These are phyloP conservation scores for Globisporangium solare DNA, from an alignment of 352 stramenopile genomes.

Conservation along the genomic window DNA sequence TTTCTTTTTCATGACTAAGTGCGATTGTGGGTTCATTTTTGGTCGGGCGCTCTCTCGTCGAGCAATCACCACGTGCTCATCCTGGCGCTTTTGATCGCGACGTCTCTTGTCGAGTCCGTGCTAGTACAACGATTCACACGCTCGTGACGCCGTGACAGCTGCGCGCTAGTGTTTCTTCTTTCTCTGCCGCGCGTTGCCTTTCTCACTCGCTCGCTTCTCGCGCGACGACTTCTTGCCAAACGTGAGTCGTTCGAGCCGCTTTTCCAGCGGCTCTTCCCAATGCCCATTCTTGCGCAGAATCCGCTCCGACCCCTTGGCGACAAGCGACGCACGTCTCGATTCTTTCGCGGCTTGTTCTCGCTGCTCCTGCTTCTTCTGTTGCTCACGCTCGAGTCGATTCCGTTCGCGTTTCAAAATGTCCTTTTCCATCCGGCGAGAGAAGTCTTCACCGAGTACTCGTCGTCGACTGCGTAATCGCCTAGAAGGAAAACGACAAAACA, in stretches of 20 bases:
- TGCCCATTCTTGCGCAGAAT: conserved; percentile 55
- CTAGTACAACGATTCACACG: conserved; percentile 52
- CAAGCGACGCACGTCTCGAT: conserved; percentile 15
- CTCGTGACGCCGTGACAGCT: conserved; percentile 18
- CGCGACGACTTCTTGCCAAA: conserved; percentile 4
- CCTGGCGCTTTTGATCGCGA: conserved; percentile 22
- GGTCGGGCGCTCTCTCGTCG: conserved; percentile 20
- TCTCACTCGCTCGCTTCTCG: conserved; percentile 14
- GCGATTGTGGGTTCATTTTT: conserved; percentile 31
- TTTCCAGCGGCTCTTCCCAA: conserved; percentile 35
- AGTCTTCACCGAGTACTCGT: conserved; percentile 12
- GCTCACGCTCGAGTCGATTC: conserved; percentile 16
- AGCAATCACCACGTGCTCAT: conserved; percentile 16
- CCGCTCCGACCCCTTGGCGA: conserved; percentile 40
- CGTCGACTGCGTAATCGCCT: conserved; percentile 1
- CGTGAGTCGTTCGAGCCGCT: conserved; percentile 29
- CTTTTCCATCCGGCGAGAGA: conserved; percentile 35
- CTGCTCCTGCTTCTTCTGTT: conserved; percentile 18
- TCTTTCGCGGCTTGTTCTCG: conserved; percentile 2
- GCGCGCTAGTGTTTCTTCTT: conserved; percentile 15
- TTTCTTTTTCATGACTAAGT: conserved; percentile 32
- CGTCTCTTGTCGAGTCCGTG: conserved; percentile 33
- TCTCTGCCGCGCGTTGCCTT: conserved; percentile 4
- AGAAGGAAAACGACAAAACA: too few relatives aligned
- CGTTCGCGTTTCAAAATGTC: conserved; percentile 37